These are phyloP conservation scores for Pythium periplocum DNA, from an alignment of 352 stramenopile genomes.

Conservation along the genomic window DNA sequence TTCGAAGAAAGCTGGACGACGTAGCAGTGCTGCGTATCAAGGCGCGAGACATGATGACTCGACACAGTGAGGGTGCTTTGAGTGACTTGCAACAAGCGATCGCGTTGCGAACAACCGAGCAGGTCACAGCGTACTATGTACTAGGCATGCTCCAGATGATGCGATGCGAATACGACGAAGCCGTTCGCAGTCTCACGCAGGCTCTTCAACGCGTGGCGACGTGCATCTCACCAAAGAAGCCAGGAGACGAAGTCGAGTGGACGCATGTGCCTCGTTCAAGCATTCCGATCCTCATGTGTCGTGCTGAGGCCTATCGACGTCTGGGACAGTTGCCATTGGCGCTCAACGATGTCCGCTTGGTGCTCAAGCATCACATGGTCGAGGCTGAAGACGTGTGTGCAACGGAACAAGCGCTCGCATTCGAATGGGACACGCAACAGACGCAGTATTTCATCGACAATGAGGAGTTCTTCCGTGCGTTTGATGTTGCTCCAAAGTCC, in stretches of 20 bases:
- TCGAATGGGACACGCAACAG: constrained; percentile 38
- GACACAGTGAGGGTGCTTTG: constrained; percentile 13
- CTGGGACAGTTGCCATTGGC: constrained; percentile 45
- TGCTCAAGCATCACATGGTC: constrained; percentile 23
- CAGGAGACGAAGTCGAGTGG: constrained; percentile 2
- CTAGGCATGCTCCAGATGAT: constrained; percentile 34
- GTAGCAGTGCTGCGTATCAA: not conserved
- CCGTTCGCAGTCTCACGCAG: constrained; percentile 37
- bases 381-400: constrained; percentile 10
- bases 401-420: constrained; percentile 10
- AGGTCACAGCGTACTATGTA: constrained; percentile 29
- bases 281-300: constrained; percentile 33
- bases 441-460: constrained; percentile 45
- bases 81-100: constrained; percentile 31
- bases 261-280: constrained; percentile 16
- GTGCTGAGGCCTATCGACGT: constrained; percentile 35
- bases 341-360: constrained; percentile 31
- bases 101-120: constrained; percentile 11
- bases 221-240: constrained; percentile 4
- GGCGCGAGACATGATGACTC: not conserved
- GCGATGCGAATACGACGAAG: constrained; percentile 22
- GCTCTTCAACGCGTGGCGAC: constrained; percentile 18
- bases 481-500: constrained; percentile 31
- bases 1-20: not conserved
- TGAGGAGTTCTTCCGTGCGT: constrained; percentile 38